phyloP scores from a whole-genome alignment of 2,329 filamentous ascomycete species.

The Davidsoniella virescens region DNA sequence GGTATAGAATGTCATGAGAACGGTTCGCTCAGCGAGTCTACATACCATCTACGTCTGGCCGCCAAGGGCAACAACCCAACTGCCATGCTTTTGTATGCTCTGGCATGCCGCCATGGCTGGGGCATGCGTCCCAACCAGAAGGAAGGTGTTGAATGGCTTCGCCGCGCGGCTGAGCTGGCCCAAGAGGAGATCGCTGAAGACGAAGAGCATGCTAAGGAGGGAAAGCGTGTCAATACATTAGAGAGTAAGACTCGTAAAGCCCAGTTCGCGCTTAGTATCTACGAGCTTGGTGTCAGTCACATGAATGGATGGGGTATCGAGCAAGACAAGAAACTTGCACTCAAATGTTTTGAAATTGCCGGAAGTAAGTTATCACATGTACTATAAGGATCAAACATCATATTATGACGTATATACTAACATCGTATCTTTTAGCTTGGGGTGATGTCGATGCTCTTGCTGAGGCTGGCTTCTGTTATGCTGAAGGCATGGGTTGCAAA shows the following conservation, averaged over 20 bases:
- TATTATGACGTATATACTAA: conserved; percentile 13
- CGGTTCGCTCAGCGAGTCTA: conserved; percentile 79
- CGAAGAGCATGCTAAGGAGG: conserved; percentile 47
- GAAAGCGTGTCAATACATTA: conserved; percentile 45
- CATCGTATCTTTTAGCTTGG: conserved; percentile 43
- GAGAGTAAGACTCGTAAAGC: conserved; percentile 74
- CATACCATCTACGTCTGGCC: conserved; percentile 84
- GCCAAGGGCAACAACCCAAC: conserved; percentile 75
- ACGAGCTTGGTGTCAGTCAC: conserved; percentile 89
- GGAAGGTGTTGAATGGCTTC: conserved; percentile 83
- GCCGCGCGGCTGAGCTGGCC: conserved; percentile 75
- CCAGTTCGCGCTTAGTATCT: conserved; percentile 88
- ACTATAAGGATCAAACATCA: background rate
- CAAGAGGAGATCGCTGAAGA: conserved; percentile 72
- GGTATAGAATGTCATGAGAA: conserved; percentile 82
- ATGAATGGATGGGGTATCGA: conserved; percentile 98
- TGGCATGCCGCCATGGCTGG: conserved; percentile 94
- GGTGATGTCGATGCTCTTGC: conserved; percentile 87
- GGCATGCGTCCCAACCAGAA: conserved; percentile 84
- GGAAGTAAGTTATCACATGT: conserved; percentile 42
- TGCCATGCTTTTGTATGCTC: conserved; percentile 87
- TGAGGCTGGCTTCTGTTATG: conserved; percentile 92
- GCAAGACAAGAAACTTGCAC: conserved; percentile 72
- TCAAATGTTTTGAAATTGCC: conserved; percentile 93
- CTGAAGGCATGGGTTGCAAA: conserved; percentile 81